A percentile compares a stretch with the other conserved stretches of the same genome.
Evolutionary conservation across 2,329 filamentous ascomycete genomes (phyloP).

Genomic region (Endothia cerciana): DNA sequence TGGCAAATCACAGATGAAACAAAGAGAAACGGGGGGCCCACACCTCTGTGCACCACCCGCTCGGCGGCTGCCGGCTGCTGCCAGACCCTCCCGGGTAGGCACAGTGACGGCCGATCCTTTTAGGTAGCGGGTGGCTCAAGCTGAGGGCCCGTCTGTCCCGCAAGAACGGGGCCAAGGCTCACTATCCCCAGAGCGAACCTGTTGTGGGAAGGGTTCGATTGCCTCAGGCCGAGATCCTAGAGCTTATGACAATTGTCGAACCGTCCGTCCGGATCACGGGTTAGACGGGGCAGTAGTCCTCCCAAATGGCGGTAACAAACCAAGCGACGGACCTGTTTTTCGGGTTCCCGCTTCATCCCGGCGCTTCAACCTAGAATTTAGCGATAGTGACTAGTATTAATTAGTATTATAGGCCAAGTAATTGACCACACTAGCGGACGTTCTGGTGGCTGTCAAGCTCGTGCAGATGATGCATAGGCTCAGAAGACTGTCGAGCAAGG

Average conservation of each 20-base stretch:
- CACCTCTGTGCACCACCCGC: constrained; percentile 1
- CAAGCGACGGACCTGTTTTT: neutral
- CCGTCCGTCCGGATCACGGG: neutral
- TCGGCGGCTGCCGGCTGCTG: constrained; percentile 17
- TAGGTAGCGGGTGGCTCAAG: neutral
- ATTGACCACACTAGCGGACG: neutral
- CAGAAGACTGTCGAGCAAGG: neutral
- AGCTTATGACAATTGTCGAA: neutral
- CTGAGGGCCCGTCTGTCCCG: neutral
- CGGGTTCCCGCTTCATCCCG: neutral
- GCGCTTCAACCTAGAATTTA: neutral
- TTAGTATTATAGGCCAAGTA: neutral
- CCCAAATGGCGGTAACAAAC: neutral
- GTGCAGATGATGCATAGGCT: neutral
- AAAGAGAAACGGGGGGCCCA: neutral
- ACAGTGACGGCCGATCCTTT: neutral
- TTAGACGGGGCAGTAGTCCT: neutral
- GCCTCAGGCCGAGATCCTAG: neutral
- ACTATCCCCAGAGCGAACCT: neutral
- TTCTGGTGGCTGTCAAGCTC: neutral
- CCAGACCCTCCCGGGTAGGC: constrained; percentile 10
- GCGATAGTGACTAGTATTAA: neutral
- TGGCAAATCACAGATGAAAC: constrained; percentile 2
- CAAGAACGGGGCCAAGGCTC: neutral
- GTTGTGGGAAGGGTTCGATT: neutral